A percentile compares a stretch with the other conserved stretches of the same genome.
phyloP scores from a whole-genome alignment of 441 rosid genomes.

The Macaranga tanarius region DNA sequence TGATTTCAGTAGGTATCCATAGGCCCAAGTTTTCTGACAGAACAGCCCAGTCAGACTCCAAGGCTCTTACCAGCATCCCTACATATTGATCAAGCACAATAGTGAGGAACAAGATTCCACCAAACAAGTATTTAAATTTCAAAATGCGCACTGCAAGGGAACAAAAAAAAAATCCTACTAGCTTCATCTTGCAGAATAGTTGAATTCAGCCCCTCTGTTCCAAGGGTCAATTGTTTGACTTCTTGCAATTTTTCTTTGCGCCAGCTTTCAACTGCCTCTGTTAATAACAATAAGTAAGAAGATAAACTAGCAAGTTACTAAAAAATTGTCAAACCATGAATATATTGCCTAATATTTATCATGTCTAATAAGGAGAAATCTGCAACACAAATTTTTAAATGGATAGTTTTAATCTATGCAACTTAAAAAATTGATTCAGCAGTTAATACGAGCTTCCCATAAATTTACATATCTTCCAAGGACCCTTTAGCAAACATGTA shows the following conservation, averaged over 20 bases:
- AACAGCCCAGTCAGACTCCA: constrained; percentile 77
- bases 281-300: constrained; percentile 23
- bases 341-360: too few relatives aligned
- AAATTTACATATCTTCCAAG: neutral
- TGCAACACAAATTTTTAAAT: neutral
- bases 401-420: neutral
- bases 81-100: constrained; percentile 20
- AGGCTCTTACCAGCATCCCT: constrained; percentile 70
- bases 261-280: constrained; percentile 92
- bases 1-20: constrained; percentile 75
- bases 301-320: neutral
- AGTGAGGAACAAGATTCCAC: constrained; percentile 10
- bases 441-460: neutral
- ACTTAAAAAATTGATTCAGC: neutral
- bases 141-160: neutral
- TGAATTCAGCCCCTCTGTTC: constrained; percentile 47
- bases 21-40: constrained; percentile 83
- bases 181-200: constrained; percentile 64
- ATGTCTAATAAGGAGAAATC: too few relatives aligned
- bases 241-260: constrained; percentile 76
- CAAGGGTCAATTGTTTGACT: constrained; percentile 48
- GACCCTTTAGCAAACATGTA: neutral
- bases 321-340: neutral
- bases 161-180: constrained; percentile 42
- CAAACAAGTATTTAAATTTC: constrained; percentile 9